A percentile compares a stretch with the other conserved stretches of the same genome.
phyloP scores from a whole-genome alignment of 768 basidiomycete species.

The Clathrus columnatus region DNA sequence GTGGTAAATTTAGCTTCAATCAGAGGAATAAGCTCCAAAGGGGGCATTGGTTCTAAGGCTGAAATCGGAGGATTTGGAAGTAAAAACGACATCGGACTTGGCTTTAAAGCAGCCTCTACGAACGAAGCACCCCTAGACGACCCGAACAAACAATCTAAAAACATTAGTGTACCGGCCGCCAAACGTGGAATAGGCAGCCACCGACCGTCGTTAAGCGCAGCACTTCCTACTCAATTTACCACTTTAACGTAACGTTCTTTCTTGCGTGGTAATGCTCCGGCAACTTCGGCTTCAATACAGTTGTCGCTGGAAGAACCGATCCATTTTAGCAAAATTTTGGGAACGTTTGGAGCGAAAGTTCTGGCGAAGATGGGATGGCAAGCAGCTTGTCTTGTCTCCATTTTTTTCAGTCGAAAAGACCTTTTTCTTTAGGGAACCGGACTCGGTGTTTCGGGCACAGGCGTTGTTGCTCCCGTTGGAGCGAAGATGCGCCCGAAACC shows the following conservation, averaged over 20 bases:
- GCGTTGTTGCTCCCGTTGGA: conserved; percentile 84
- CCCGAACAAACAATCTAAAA: neutral
- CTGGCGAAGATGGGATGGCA: conserved; percentile 96
- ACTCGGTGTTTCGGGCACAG: conserved; percentile 64
- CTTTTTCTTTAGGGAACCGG: conserved; percentile 38
- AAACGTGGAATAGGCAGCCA: conserved; percentile 13
- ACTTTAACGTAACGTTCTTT: conserved; percentile 37
- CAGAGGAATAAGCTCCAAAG: conserved; percentile 19
- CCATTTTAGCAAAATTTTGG: conserved; percentile 77
- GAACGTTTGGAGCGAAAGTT: conserved; percentile 80
- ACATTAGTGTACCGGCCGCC: conserved; percentile 24
- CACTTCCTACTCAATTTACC: conserved; percentile 28
- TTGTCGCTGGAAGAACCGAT: conserved; percentile 58
- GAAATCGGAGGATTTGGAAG: conserved; percentile 25
- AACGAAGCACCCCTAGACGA: neutral
- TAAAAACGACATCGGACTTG: conserved; percentile 12
- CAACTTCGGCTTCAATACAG: conserved; percentile 30
- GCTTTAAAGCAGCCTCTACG: conserved; percentile 4
- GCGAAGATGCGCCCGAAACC: conserved; percentile 69
- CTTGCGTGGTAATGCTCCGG: conserved; percentile 37
- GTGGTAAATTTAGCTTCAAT: neutral
- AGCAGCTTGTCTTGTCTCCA: conserved; percentile 30
- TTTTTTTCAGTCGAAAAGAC: neutral
- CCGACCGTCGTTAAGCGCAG: conserved; percentile 6
- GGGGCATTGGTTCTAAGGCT: conserved; percentile 12